phyloP scores from a whole-genome alignment of 2,329 filamentous ascomycete species.

The Thyridium curvatum region DNA sequence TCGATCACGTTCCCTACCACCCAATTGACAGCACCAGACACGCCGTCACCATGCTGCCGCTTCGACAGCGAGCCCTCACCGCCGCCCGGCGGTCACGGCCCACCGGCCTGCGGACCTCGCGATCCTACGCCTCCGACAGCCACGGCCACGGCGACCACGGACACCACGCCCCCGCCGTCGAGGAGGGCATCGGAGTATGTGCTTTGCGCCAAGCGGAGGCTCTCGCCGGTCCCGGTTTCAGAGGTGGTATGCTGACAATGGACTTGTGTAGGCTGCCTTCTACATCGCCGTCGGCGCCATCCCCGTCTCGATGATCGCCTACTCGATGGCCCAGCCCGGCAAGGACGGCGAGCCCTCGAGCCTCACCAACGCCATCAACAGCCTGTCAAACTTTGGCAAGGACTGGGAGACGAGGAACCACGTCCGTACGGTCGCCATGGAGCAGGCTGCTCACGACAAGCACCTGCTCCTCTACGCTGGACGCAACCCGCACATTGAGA shows the following conservation, averaged over 20 bases:
- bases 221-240: background rate
- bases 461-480: slow-evolving; percentile 43
- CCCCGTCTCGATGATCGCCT: slow-evolving; percentile 36
- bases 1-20: background rate
- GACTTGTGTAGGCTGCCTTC: slow-evolving; percentile 40
- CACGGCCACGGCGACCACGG: slow-evolving; percentile 36
- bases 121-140: slow-evolving; percentile 48
- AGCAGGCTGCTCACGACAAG: slow-evolving; percentile 53
- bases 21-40: slow-evolving; percentile 6
- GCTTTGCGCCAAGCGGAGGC: background rate
- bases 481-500: slow-evolving; percentile 41
- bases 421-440: slow-evolving; percentile 42
- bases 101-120: slow-evolving; percentile 25
- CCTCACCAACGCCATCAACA: slow-evolving; percentile 38
- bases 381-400: slow-evolving; percentile 39
- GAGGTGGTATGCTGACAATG: slow-evolving; percentile 4
- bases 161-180: slow-evolving; percentile 31
- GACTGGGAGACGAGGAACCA: slow-evolving; percentile 47
- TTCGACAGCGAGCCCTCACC: slow-evolving; percentile 26
- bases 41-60: slow-evolving; percentile 25
- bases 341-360: slow-evolving; percentile 43
- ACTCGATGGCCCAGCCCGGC: slow-evolving; percentile 41
- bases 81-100: slow-evolving; percentile 29
- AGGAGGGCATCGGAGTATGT: slow-evolving; percentile 53
- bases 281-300: slow-evolving; percentile 38